Conservation (phyloP, 108 stramenopile genomes). For the Nitzschia inconspicua region DNA sequence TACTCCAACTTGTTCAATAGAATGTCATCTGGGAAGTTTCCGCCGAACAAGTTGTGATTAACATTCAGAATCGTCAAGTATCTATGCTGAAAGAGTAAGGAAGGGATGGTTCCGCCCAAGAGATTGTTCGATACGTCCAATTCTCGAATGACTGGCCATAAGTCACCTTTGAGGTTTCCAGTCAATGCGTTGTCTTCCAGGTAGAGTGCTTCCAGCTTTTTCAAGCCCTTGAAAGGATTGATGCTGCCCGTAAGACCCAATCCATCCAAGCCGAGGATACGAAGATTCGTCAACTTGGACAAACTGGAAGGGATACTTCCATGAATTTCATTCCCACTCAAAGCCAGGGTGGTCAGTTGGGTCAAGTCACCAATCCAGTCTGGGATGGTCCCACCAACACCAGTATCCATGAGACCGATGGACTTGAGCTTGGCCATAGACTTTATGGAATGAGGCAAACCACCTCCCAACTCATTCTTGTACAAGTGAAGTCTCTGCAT, state of each 20-base stretch:
- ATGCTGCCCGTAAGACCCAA: constrained; percentile 12
- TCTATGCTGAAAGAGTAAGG: constrained; percentile 1
- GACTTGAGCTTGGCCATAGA: constrained; percentile 8
- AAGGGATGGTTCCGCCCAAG: neutral
- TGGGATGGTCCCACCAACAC: constrained; percentile 21
- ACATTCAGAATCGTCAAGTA: constrained; percentile 19
- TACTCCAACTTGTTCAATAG: constrained; percentile 12
- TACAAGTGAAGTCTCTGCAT: constrained; percentile 17
- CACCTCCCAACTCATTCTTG: constrained; percentile 22
- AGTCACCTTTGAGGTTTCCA: neutral
- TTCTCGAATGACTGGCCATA: constrained; percentile 9
- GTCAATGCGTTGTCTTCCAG: constrained; percentile 20
- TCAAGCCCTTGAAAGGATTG: neutral
- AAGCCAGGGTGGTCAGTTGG: constrained; percentile 10
- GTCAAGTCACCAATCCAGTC: constrained; percentile 16
- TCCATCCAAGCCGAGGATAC: constrained; percentile 17
- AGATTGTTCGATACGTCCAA: constrained; percentile 17
- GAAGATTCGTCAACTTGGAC: constrained; percentile 2
- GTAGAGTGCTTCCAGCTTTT: constrained; percentile 22
- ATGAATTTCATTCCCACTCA: constrained; percentile 21
- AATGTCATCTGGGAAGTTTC: constrained; percentile 16
- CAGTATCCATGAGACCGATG: neutral
- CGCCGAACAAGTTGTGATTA: constrained; percentile 18
- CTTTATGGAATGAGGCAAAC: neutral
- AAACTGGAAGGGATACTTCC: constrained; percentile 28